A percentile compares a stretch with the other conserved stretches of the same genome.
These are phyloP conservation scores for Rhizopogon salebrosus DNA, from an alignment of 768 basidiomycete genomes.

Conservation along the genomic window DNA sequence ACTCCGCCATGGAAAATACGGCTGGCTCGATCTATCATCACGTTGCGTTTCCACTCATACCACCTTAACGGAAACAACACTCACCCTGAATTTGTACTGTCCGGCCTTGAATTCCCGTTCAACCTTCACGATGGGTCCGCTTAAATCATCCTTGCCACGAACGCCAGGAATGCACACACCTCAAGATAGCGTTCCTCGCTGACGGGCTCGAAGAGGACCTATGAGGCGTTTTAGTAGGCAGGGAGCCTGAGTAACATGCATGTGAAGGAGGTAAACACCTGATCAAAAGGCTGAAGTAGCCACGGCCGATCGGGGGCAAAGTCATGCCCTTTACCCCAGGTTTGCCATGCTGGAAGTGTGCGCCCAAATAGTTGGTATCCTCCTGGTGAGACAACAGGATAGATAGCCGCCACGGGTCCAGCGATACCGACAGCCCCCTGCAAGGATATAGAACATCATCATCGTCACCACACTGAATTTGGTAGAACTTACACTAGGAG, in stretches of 20 bases:
- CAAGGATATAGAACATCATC: neutral
- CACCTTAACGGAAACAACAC: neutral
- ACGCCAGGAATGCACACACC: slow-evolving; percentile 22
- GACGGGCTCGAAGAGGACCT: slow-evolving; percentile 50
- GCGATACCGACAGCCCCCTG: slow-evolving; percentile 71
- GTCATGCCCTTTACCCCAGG: slow-evolving; percentile 49
- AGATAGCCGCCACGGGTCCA: slow-evolving; percentile 60
- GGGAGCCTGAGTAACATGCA: neutral
- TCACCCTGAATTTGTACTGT: slow-evolving; percentile 46
- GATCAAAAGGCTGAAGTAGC: slow-evolving; percentile 60
- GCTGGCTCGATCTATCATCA: slow-evolving; percentile 40
- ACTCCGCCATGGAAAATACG: slow-evolving; percentile 48
- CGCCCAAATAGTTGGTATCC: slow-evolving; percentile 63
- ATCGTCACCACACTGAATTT: neutral
- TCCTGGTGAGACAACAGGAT: slow-evolving; percentile 59
- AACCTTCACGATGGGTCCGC: slow-evolving; percentile 27
- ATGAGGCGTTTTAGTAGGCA: neutral
- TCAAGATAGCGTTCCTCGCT: slow-evolving; percentile 43
- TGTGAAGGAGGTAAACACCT: slow-evolving; percentile 26
- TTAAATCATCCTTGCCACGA: neutral
- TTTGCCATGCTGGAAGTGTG: slow-evolving; percentile 61
- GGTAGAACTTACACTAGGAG: slow-evolving; percentile 42
- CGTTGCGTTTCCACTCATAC: slow-evolving; percentile 13
- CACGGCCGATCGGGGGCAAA: slow-evolving; percentile 48
- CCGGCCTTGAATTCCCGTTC: slow-evolving; percentile 50